phyloP scores from a whole-genome alignment of 1,284 basidiomycete species.

The Moesziomyces sp. region DNA sequence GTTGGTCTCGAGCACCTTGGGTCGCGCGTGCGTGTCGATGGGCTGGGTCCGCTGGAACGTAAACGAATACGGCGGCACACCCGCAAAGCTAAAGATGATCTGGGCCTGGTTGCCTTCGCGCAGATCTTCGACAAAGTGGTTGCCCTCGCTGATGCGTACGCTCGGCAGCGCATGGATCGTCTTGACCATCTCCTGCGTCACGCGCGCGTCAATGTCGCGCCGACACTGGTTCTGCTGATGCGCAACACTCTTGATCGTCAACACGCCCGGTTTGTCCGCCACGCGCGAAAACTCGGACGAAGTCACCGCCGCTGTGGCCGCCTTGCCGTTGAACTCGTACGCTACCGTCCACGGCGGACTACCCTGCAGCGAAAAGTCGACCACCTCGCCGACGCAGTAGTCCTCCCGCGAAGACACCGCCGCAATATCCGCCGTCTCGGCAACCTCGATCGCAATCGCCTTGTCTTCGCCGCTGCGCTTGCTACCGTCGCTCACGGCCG shows the following conservation, averaged over 20 bases:
- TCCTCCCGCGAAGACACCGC: slow-evolving; percentile 81
- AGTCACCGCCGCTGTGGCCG: slow-evolving; percentile 79
- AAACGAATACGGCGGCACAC: slow-evolving; percentile 94
- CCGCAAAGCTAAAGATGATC: slow-evolving; percentile 86
- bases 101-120: slow-evolving; percentile 85
- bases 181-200: slow-evolving; percentile 72
- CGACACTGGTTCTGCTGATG: slow-evolving; percentile 72
- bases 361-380: slow-evolving; percentile 92
- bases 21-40: slow-evolving; percentile 57
- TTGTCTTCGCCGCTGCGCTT: slow-evolving; percentile 18
- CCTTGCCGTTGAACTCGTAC: slow-evolving; percentile 84
- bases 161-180: slow-evolving; percentile 84
- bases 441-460: slow-evolving; percentile 74
- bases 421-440: slow-evolving; percentile 91
- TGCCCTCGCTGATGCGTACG: slow-evolving; percentile 86
- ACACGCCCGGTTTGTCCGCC: slow-evolving; percentile 83
- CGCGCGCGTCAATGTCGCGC: slow-evolving; percentile 69
- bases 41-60: slow-evolving; percentile 69
- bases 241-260: slow-evolving; percentile 84
- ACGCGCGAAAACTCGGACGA: slow-evolving; percentile 83
- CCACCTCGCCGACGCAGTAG: slow-evolving; percentile 88
- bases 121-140: slow-evolving; percentile 82
- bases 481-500: slow-evolving; percentile 1
- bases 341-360: slow-evolving; percentile 94
- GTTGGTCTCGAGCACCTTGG: slow-evolving; percentile 62